These are phyloP conservation scores for Durio zibethinus DNA, from an alignment of 345 rosid genomes.

Conservation along the genomic window DNA sequence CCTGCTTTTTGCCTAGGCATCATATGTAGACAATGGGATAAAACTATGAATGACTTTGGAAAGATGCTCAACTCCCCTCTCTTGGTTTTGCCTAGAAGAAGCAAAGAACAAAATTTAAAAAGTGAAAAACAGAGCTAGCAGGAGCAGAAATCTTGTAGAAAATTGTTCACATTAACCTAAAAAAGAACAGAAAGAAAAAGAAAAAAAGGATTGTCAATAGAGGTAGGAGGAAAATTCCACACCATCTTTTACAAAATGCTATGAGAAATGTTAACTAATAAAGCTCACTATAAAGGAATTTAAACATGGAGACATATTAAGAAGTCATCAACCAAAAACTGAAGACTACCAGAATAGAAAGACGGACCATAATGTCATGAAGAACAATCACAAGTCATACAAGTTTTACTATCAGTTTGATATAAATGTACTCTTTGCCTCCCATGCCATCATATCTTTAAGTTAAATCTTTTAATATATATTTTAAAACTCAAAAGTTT, in stretches of 20 bases:
- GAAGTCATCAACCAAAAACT: background rate
- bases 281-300: background rate
- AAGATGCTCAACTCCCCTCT: conserved; percentile 86
- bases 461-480: background rate
- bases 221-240: background rate
- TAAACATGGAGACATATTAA: background rate
- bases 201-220: background rate
- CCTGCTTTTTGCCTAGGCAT: conserved; percentile 73
- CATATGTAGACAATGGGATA: conserved; percentile 96
- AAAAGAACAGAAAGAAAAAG: background rate
- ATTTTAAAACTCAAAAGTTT: background rate
- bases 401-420: background rate
- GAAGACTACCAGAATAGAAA: background rate
- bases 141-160: background rate
- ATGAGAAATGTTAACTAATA: background rate
- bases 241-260: background rate
- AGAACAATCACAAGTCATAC: background rate
- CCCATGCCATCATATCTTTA: background rate
- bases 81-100: conserved; percentile 68
- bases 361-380: background rate
- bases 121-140: background rate
- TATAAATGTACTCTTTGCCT: background rate
- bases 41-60: conserved; percentile 50
- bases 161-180: too few species aligned
- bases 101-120: background rate